Base-by-base conservation (phyloP, 1,284 basidiomycete genomes). In the Moesziomyces globuligerus region DNA sequence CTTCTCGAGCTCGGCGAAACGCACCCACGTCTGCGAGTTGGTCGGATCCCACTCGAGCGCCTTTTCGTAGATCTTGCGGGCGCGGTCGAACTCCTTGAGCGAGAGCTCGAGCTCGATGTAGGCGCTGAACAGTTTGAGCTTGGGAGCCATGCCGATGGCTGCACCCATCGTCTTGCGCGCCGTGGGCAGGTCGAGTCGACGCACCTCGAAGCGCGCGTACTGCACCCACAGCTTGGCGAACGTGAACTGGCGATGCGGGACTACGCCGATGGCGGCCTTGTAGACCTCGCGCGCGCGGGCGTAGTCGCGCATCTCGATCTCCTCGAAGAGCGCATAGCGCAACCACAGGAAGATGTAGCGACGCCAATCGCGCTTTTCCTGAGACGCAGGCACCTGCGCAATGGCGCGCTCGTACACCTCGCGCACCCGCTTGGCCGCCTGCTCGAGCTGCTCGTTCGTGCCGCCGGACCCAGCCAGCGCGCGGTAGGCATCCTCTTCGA, bases 311-410 rank as follows among this genome's bases (percentile, higher is more conserved):
- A 90, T 90, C 68, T 98, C 95, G 42, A 94, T 90, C 84, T 98
- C 96, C 83, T 99, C 96, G 74, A 98, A 98, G 26, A 97, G 84
- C 0, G 96, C 94, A 83, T 98, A 99, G 82, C 94, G 89, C 40
- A 98, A 83, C 94, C 94, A 98, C 23, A 98, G 56, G 86, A 96
- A 97, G 68, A 99, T 94, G 83, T 98, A 99, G 68, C 96, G 85
- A 79, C 96, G 86, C 76, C 77, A 80, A 38, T 76, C 90, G 41
- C 94, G 86, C 83, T 94, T 94, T 80, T 94, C 91, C 13, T 90
- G 90, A 1, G 72, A 70, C 4, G 94, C 93, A 7, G 96, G 95
- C 0, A 98, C 91, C 79, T 97, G 92, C 8, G 93, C 90, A n/a
- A 98, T 92, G 0, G 94, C 94, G 18, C 94, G 86, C 83, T 98